Percentiles rank a stretch among this genome's conserved stretches.
Evolutionary conservation across 148 eudicot genomes (phyloP).

Genomic region (Pouteria glomerata): DNA sequence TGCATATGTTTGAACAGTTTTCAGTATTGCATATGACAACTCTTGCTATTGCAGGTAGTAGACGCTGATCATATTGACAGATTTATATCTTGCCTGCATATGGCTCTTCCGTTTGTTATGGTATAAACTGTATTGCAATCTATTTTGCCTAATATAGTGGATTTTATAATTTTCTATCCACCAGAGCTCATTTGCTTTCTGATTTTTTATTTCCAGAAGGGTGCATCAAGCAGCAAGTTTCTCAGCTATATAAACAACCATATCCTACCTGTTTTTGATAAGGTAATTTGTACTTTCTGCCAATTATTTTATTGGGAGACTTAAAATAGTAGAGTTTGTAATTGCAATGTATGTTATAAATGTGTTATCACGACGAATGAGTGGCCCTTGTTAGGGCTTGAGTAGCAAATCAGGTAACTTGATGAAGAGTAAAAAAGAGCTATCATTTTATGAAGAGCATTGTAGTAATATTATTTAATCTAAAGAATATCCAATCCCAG

Average conservation of each 20-base stretch:
- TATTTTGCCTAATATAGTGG: not conserved
- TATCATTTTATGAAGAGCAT: too few species aligned
- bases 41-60: slow-evolving; percentile 41
- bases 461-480: too few species aligned
- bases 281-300: slow-evolving; percentile 40
- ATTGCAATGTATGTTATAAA: not conserved
- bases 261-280: slow-evolving; percentile 77
- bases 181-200: not conserved
- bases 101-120: slow-evolving; percentile 76
- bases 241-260: slow-evolving; percentile 68
- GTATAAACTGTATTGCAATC: slow-evolving; percentile 22
- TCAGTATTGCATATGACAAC: slow-evolving; percentile 2
- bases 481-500: not conserved
- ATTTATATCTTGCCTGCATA: slow-evolving; percentile 59
- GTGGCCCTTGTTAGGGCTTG: not conserved
- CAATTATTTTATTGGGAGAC: not conserved
- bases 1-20: not conserved
- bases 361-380: not conserved
- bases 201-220: slow-evolving; percentile 49
- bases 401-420: not conserved
- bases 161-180: not conserved
- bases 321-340: not conserved
- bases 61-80: slow-evolving; percentile 84
- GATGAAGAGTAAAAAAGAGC: not conserved
- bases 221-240: slow-evolving; percentile 85